A percentile compares a stretch with the other conserved stretches of the same genome.
phyloP scores from a whole-genome alignment of 1,139 yeast species.

The Taphrina flavorubra region DNA sequence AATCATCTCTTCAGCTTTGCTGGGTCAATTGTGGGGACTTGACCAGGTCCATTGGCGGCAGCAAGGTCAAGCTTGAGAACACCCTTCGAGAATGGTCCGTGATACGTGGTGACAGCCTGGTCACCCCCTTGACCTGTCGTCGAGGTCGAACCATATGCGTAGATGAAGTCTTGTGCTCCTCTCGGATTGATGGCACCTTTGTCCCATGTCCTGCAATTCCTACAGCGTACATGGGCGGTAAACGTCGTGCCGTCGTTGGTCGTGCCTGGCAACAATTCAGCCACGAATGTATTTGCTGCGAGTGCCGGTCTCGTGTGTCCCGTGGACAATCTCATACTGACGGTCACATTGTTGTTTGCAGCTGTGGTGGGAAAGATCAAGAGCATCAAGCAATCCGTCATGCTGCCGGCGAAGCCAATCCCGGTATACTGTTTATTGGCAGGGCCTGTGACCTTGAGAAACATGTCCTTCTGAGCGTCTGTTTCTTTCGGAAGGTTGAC shows the following conservation, averaged over 20 bases:
- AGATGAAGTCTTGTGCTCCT: conserved; percentile 22
- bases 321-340: conserved; percentile 10
- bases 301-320: conserved; percentile 30
- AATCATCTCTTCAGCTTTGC: background rate
- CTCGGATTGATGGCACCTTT: conserved; percentile 15
- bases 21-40: conserved; percentile 18
- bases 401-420: conserved; percentile 25
- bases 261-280: conserved; percentile 22
- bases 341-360: conserved; percentile 1
- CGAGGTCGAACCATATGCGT: conserved; percentile 26
- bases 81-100: conserved; percentile 26
- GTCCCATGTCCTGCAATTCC: conserved; percentile 20
- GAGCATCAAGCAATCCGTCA: conserved; percentile 30
- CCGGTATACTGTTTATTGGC: conserved; percentile 24
- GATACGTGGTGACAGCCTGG: conserved; percentile 33
- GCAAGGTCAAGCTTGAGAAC: conserved; percentile 18
- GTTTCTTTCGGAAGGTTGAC: conserved; percentile 15
- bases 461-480: conserved; percentile 31
- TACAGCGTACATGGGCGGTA: conserved; percentile 25
- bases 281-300: conserved; percentile 10
- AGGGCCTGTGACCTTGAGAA: conserved; percentile 30
- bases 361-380: conserved; percentile 21
- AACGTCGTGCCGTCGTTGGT: conserved; percentile 18
- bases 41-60: conserved; percentile 26
- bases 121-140: conserved; percentile 23